phyloP scores from a whole-genome alignment of 192 early-diverging fungal genomes.

The Piromyces finnis region DNA sequence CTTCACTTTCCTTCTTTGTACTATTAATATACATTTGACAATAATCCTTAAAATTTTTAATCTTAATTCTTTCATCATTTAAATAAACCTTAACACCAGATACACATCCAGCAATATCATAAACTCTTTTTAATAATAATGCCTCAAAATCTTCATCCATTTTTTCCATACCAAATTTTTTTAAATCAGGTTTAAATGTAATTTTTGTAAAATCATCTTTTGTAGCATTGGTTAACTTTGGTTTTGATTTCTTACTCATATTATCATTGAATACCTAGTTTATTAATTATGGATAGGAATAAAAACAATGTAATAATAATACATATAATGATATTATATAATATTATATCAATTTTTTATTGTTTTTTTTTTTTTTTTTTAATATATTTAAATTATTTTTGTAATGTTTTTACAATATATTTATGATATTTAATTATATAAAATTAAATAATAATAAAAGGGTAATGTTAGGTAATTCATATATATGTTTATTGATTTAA shows the following conservation, averaged over 20 bases:
- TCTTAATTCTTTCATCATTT: slow-evolving; percentile 61
- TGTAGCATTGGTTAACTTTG: slow-evolving; percentile 47
- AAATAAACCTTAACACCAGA: slow-evolving; percentile 69
- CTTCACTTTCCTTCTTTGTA: slow-evolving; percentile 4
- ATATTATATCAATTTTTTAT: no score
- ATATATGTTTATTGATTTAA: no score
- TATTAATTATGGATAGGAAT: no score
- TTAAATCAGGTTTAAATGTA: slow-evolving; percentile 85
- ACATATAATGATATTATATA: background rate
- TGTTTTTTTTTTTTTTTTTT: no score
- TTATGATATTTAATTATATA: no score
- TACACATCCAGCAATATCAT: slow-evolving; percentile 80
- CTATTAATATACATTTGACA: slow-evolving; percentile 51
- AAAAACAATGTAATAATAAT: background rate
- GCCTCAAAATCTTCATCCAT: slow-evolving; percentile 77
- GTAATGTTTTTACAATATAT: no score
- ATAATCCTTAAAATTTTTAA: slow-evolving; percentile 84
- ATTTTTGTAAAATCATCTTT: slow-evolving; percentile 75
- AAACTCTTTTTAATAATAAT: slow-evolving; percentile 77
- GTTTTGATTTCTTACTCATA: slow-evolving; percentile 61
- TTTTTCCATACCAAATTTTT: slow-evolving; percentile 68
- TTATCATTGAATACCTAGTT: slow-evolving; percentile 55
- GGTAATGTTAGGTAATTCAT: no score
- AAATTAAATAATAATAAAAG: no score
- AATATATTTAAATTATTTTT: no score